Conservation (phyloP, 768 basidiomycete genomes). For the Trametes cubensis region DNA sequence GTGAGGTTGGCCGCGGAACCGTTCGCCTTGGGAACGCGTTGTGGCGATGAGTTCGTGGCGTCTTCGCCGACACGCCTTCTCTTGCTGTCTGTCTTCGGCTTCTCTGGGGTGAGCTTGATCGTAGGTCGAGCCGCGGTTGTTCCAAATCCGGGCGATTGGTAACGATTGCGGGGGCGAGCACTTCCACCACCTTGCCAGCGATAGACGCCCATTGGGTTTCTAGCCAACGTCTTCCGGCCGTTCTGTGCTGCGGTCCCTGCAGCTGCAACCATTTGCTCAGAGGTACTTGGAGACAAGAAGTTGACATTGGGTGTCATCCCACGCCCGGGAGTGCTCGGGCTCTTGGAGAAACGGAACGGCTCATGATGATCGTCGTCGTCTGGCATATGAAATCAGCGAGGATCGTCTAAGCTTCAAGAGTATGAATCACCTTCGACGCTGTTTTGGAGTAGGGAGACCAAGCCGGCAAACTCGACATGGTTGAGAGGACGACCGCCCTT, state of each 20-base stretch:
- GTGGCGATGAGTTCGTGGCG: constrained; percentile 39
- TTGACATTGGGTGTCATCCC: constrained; percentile 39
- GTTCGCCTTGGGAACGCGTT: constrained; percentile 32
- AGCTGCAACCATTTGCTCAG: constrained; percentile 21
- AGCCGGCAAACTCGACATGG: constrained; percentile 53
- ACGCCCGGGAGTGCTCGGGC: constrained; percentile 42
- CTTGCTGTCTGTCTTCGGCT: constrained; percentile 54
- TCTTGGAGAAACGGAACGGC: constrained; percentile 66
- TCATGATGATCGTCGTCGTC: constrained; percentile 44
- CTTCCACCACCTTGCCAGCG: constrained; percentile 79
- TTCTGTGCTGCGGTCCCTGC: constrained; percentile 33
- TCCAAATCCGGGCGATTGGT: constrained; percentile 73
- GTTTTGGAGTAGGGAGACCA: constrained; percentile 57
- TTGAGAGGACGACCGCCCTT: constrained; percentile 52
- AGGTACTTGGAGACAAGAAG: constrained; percentile 26
- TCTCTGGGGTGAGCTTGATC: constrained; percentile 46
- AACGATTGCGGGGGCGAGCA: constrained; percentile 68
- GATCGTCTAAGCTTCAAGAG: constrained; percentile 2
- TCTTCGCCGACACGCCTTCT: constrained; percentile 61
- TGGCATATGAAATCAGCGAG: constrained; percentile 18
- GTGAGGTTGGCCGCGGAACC: constrained; percentile 28
- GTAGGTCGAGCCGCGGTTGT: constrained; percentile 50
- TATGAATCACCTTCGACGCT: constrained; percentile 48
- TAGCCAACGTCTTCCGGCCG: constrained; percentile 57
- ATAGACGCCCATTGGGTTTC: constrained; percentile 76